Percentiles rank a stretch among this genome's conserved stretches.
phyloP scores from a whole-genome alignment of 306 rosid species.

The Sphenostylis stenocarpa region DNA sequence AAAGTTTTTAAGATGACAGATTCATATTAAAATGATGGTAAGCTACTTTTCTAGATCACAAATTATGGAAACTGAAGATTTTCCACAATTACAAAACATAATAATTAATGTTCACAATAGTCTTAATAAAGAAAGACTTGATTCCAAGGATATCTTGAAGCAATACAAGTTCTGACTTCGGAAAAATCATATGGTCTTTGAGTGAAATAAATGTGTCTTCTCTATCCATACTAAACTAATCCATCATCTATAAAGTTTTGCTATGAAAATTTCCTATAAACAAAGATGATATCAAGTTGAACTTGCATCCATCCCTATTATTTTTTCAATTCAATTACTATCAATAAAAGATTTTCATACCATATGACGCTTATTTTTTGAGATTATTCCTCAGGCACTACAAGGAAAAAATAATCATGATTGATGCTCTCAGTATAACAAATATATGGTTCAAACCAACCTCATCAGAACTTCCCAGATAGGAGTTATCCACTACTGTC shows the following conservation, averaged over 20 bases:
- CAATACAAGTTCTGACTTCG: not conserved
- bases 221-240: not conserved
- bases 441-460: constrained; percentile 40
- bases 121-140: not conserved
- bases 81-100: not conserved
- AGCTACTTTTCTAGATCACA: not conserved
- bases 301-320: not conserved
- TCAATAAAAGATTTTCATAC: not conserved
- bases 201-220: not conserved
- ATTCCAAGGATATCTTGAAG: not conserved
- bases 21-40: not conserved
- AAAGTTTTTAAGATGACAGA: too few relatives aligned
- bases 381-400: not conserved
- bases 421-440: constrained; percentile 1
- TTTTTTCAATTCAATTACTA: not conserved
- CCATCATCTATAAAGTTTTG: too few relatives aligned
- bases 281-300: not conserved
- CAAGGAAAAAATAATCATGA: not conserved
- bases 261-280: not conserved
- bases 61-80: not conserved
- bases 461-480: constrained; percentile 68
- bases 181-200: not conserved
- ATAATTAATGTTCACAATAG: not conserved
- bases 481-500: constrained; percentile 67
- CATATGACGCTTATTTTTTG: not conserved